Percentiles rank a stretch among this genome's conserved stretches.
Evolutionary conservation across 2,329 filamentous ascomycete genomes (phyloP).

Genomic region (Didymella lethalis): DNA sequence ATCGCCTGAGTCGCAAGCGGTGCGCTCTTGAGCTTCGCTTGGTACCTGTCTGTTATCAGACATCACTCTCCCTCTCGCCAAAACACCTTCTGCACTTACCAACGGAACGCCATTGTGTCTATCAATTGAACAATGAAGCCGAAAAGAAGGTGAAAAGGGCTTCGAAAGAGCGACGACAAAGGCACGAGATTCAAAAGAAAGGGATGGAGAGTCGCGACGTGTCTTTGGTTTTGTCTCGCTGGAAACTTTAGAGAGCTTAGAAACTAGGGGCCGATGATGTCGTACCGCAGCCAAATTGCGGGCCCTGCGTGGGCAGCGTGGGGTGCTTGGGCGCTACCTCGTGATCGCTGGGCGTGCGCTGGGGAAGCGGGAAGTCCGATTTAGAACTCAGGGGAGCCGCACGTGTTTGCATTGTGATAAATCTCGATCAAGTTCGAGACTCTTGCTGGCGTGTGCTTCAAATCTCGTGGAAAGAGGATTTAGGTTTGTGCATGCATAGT

Average conservation of each 20-base stretch:
- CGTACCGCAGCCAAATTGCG: conserved; percentile 17
- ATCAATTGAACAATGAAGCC: not conserved
- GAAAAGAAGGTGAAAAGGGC: no score
- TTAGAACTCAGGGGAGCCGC: not conserved
- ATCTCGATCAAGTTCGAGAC: not conserved
- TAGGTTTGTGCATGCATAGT: not conserved
- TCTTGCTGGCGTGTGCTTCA: not conserved
- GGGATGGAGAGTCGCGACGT: not conserved
- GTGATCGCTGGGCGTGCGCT: conserved; percentile 18
- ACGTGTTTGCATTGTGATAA: not conserved
- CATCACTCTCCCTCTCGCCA: not conserved
- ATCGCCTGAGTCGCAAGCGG: conserved; percentile 90
- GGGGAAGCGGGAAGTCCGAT: conserved; percentile 14
- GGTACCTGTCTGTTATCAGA: conserved; percentile 69
- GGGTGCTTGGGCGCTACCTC: conserved; percentile 1
- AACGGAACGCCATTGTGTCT: conserved; percentile 51
- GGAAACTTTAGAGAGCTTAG: conserved; percentile 7
- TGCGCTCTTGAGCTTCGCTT: conserved; percentile 77
- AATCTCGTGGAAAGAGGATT: not conserved
- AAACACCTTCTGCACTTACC: conserved; percentile 33
- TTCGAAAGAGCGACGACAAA: not conserved
- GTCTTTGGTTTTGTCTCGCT: conserved; percentile 1
- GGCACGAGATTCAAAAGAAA: not conserved
- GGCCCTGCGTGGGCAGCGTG: conserved; percentile 20
- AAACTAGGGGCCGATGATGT: conserved; percentile 22